Evolutionary conservation across 225 moss, liverwort and hornwort species (phyloP).

Genomic region (Pleurozium schreberi): DNA sequence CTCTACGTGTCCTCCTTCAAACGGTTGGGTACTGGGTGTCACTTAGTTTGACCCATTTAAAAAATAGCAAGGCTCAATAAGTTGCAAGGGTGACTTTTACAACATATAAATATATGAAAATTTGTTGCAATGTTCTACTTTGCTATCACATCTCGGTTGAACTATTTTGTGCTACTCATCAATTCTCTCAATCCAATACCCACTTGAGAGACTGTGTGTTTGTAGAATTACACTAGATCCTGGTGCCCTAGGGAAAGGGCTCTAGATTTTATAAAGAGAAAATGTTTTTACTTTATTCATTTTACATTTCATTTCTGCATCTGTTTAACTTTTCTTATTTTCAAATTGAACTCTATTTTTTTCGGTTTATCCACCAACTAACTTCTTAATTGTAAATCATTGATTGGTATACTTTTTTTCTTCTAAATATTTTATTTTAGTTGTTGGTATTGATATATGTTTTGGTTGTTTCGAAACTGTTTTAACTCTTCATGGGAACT

Average conservation of each 20-base stretch:
- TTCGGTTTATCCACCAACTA: neutral
- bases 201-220: neutral
- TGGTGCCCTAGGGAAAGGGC: fast-evolving
- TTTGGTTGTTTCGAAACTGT: neutral
- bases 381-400: neutral
- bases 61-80: neutral
- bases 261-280: neutral
- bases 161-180: neutral
- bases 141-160: neutral
- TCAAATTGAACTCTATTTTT: neutral
- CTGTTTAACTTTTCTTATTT: neutral
- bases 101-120: neutral
- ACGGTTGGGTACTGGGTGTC: neutral
- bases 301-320: neutral
- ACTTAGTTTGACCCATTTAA: neutral
- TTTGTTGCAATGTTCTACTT: neutral
- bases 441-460: no score
- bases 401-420: neutral
- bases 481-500: neutral
- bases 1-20: no score
- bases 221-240: neutral
- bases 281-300: neutral
- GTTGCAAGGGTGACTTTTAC: neutral
- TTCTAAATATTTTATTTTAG: neutral
- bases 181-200: neutral